Base-by-base conservation (phyloP, 192 early-diverging fungal species). In the Phycomyces blakesleeanus region DNA sequence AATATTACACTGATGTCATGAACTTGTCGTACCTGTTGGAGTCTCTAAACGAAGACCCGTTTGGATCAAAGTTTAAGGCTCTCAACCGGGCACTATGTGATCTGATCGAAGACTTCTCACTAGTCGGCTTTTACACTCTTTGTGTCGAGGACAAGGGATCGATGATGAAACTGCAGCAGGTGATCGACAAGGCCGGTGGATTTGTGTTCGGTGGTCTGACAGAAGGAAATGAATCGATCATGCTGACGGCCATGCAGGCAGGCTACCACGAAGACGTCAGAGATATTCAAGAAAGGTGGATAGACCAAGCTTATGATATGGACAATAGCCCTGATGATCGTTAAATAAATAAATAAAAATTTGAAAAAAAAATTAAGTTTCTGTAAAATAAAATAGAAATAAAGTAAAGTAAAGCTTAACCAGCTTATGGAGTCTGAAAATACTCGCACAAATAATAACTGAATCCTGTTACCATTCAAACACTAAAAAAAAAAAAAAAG, bases 1-100 rank as follows among this genome's bases (percentile, higher is more conserved):
- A 97, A 61, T 97, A 90, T 73, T 97, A 97, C 67, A 98, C 95
- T 6, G 91, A 94, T 58, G 95, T 98, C 16, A 87, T 90, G 77
- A 92, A 97, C 70, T 82, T 97, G 14, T 75, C 75, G 12, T 94
- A 96, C 59, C 73, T 98, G 15, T 78, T 95, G 40, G 80, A 86
- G 5, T 80, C 85, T 40, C 73, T 97, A 15, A 87, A 95, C 65
- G 75, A 84, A 25, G 88, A 91, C 59, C 74, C 81, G 1, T 90
- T 89, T 67, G 78, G 76, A 42, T 73, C 72, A 11, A 77, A 79
- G 47, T 95, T 86, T 66, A 76, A 80, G 51, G 81, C 82, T 18
- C 76, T 99, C 27, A 95, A 91, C 67, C 76, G 81, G 39, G 93
- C 90, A 1, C 72, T 99, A 21, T 96, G 93, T 72, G 91, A 89